Percentiles rank a stretch among this genome's conserved stretches.
Conservation (phyloP, 2,329 filamentous ascomycete genomes). For the Eutypella sp. region DNA sequence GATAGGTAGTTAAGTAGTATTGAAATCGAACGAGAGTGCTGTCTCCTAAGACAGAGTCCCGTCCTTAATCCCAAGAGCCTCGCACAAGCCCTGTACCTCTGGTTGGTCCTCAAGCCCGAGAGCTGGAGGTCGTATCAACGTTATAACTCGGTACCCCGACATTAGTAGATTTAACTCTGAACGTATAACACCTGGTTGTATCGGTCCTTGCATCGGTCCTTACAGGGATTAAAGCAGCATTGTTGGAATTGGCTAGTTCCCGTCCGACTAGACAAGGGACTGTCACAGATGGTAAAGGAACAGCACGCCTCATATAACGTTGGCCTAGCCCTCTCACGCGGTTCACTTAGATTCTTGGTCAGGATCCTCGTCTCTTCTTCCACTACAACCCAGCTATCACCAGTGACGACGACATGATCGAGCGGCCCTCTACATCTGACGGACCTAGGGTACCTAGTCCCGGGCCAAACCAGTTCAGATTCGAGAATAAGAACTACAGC, state of each 20-base stretch:
- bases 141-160: background rate
- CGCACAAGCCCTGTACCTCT: background rate
- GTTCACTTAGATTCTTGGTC: conserved; percentile 17
- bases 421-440: conserved; percentile 38
- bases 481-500: conserved; percentile 22
- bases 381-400: conserved; percentile 9
- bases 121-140: background rate
- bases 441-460: conserved; percentile 27
- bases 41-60: background rate
- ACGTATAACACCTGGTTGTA: background rate
- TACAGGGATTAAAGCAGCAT: background rate
- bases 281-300: background rate
- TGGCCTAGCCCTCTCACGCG: conserved; percentile 2
- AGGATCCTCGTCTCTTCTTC: conserved; percentile 19
- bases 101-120: background rate
- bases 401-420: conserved; percentile 26
- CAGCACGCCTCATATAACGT: background rate
- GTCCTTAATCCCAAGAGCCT: background rate
- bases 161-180: background rate
- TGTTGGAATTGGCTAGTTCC: background rate
- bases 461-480: conserved; percentile 19
- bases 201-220: background rate
- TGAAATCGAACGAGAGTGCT: too few species aligned
- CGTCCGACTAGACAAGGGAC: background rate
- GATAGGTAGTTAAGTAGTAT: too few species aligned